Base-by-base conservation (phyloP, 2,329 filamentous ascomycete species). In the Fusarium buxicola region DNA sequence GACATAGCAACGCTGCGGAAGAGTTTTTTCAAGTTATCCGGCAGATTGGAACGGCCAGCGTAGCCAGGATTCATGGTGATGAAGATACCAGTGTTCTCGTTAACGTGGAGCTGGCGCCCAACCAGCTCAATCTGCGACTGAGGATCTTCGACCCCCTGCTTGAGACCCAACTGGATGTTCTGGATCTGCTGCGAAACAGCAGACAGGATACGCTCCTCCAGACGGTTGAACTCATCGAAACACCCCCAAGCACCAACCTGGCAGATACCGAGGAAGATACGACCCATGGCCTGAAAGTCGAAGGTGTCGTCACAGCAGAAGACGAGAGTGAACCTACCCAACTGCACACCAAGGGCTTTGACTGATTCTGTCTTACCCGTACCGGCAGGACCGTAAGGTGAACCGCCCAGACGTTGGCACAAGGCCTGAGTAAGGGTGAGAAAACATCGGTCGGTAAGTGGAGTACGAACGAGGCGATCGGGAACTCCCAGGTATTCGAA, bases 1-100 rank as follows among this genome's bases (percentile, higher is more conserved):
- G 95, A 99, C 95, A 99, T 99, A 62, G 95, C 95, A 47, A 99
- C 94, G 73, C 95, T 99, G 74, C 96, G 90, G 87, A 99, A 99
- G 35, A 99, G 83, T 80, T 99, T 99, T 87, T 99, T 99, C 81
- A 99, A 79, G 76, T 99, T 99, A 80, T 99, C 95, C 3, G 95
- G 95, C 72, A 99, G 81, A 78, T 99, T 99, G 45, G 95, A 99
- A 78, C 95, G 92, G 55, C 95, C 95, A 49, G 95, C 95, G 78
- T 99, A 99, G 48, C 95, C 95, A 76, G 95, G 95, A 77, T 99
- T 99, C 96, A 99, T 99, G 34, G 95, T 99, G 76, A 99, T 99
- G 82, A 99, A 99, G 75, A 99, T 95, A 69, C 95, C 95, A 46
- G 96, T 98, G 74, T 97, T 96, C 60, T 86, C 84, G 72, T 97